Base-by-base conservation (phyloP, 2,329 filamentous ascomycete species). In the Blastomyces parvus region DNA sequence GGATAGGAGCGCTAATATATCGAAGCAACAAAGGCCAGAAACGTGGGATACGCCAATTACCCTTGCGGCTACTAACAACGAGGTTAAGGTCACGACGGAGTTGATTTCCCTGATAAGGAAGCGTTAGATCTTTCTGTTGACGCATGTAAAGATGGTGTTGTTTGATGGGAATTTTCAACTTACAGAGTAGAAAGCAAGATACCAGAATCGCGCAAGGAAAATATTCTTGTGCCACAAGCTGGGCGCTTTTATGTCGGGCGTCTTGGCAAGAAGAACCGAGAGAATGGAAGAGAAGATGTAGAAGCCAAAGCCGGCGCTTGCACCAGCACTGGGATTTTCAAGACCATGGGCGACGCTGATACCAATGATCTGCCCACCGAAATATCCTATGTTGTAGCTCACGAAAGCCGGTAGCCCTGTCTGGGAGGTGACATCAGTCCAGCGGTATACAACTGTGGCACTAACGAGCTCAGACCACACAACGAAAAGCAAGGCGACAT, bases 121-220 rank as follows among this genome's bases (percentile, higher is more conserved):
- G 4, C 4, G 14, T 67, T 53, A 64, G 58, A 62, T 44, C 44
- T 36, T 27, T 33, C 14, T 17, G 17, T 53, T 13, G 38, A 7
- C 17, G 48, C 27, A 40, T 27, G 55, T 11, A 56, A 38, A 33
- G 13, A 52, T n/a, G 30, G 30, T 6, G 30, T 1, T 6, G 8
- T 6, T 33, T 2, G 19, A 17, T 19, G 13, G 4, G n/a, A 38
- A 1, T 11, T 50, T 50, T 50, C 19, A 19, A 3, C 80, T 72
- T 77, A 83, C 82, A n/a, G 82, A 85, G 71, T 85, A 85, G 65
- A 84, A 82, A 1, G 77, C 77, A 22, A 84, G 67, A 64, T 80
- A 85, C 80, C 82, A 85, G 56, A 84, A 78, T 1, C 76, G 76
- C 46, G 72, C 70, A 0, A 77, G 44, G 30, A 77, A 69, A 0